Conservation (phyloP, 345 rosid species). For the Mallotus nudiflorus region DNA sequence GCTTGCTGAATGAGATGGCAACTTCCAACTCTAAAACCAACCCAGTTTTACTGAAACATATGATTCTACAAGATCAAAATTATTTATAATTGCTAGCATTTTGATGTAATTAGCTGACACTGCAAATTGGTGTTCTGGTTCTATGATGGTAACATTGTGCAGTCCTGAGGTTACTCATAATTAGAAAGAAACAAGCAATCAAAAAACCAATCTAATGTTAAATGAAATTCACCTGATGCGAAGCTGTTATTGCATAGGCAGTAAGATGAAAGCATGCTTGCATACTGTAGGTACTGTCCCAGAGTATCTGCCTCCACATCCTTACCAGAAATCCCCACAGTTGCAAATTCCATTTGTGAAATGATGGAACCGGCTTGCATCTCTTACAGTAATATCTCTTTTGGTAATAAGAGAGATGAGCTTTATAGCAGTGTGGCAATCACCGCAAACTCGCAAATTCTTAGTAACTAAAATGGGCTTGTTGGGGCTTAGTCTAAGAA, state of each 20-base stretch:
- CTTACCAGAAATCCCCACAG: conserved; percentile 34
- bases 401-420: conserved; percentile 47
- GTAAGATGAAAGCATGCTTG: background rate
- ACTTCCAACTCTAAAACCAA: background rate
- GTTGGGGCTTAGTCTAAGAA: conserved; percentile 18
- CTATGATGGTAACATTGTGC: no score
- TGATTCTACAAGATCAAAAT: background rate
- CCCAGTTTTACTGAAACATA: background rate
- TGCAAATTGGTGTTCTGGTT: no score
- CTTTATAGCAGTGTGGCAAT: conserved; percentile 33
- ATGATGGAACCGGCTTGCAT: conserved; percentile 37
- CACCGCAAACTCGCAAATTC: conserved; percentile 26
- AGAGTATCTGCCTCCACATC: background rate
- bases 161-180: no score
- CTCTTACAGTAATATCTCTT: conserved; percentile 32
- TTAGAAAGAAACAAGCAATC: no score
- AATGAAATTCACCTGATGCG: conserved; percentile 2
- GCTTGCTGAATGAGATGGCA: no score
- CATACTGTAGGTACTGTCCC: background rate
- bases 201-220: background rate
- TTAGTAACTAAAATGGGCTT: conserved; percentile 26
- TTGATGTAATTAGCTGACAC: no score
- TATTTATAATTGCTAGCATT: no score
- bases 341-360: conserved; percentile 33
- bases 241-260: background rate